Base-by-base conservation (phyloP, 2,329 filamentous ascomycete species). In the Scedosporium aurantiacum region DNA sequence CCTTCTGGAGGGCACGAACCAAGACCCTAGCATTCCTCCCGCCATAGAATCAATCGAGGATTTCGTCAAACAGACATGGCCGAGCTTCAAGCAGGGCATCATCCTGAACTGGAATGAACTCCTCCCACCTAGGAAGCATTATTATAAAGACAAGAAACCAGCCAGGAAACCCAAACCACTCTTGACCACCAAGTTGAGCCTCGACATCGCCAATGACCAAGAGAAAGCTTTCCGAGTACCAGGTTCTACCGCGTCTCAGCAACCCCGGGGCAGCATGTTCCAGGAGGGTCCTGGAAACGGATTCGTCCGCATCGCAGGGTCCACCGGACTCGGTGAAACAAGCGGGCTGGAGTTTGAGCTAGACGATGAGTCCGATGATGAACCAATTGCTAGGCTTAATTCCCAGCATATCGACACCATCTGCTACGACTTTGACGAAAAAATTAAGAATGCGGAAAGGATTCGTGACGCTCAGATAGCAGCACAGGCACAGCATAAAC, bases 161-260 rank as follows among this genome's bases (percentile, higher is more conserved):
- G 66, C 80, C 1, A 96, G 91, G 73, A 86, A 86, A 47, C 90
- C 91, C 0, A 94, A 92, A 73, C 80, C 90, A 16, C 80, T 97
- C 3, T 82, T 91, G 4, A 91, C 91, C 0, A 92, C 88, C 21
- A 99, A 99, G 73, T 81, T 96, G 62, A 91, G 85, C 64, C 79
- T 99, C 14, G 94, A 99, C 64, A 78, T 97, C 40, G 88, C 90
- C 2, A 81, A 84, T 56, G 94, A 97, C 67, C 89, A 96, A 66
- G 90, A 96, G 72, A 91, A 91, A 67, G 79, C 82, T 27, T 99
- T 97, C 71, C 85, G 86, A 61, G 83, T 93, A n/a, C 58, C 58
- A 21, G 58, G 58, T 40, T 45, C 43, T n/a, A 40, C n/a, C 5
- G 45, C 47, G 14, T n/a, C 16, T 16, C 21, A 18, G 25, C 45